phyloP scores from a whole-genome alignment of 768 basidiomycete genomes.

The Kwoniella newhampshirensis region DNA sequence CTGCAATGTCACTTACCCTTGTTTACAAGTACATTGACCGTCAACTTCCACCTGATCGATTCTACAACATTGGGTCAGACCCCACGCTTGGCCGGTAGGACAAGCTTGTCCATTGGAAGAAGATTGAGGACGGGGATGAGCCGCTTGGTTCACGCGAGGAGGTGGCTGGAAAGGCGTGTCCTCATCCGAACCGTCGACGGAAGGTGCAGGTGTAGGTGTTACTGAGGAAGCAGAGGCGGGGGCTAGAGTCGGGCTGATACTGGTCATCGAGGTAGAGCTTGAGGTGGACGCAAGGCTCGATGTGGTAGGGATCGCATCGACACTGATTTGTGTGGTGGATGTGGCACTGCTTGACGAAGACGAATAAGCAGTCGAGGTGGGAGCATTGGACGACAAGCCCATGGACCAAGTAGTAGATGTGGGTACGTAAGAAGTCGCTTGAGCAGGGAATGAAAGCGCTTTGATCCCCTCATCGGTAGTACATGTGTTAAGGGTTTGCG shows the following conservation, averaged over 20 bases:
- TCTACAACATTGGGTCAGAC: constrained; percentile 14
- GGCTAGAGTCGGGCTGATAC: background rate
- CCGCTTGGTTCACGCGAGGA: constrained; percentile 8
- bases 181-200: constrained; percentile 5
- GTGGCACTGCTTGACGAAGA: background rate
- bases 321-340: background rate
- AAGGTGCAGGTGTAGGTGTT: constrained; percentile 7
- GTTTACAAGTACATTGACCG: constrained; percentile 18
- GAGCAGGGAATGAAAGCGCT: constrained; percentile 12
- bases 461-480: constrained; percentile 5
- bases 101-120: background rate
- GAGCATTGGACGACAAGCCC: background rate
- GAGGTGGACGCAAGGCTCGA: background rate
- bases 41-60: constrained; percentile 20
- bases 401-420: background rate
- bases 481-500: constrained; percentile 4
- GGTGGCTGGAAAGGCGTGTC: constrained; percentile 5
- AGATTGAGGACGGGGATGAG: constrained; percentile 7
- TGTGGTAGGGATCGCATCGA: background rate
- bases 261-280: background rate
- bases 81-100: constrained; percentile 14
- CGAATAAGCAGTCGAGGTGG: background rate
- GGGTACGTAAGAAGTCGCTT: background rate
- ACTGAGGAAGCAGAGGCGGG: background rate
- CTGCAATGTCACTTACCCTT: constrained; percentile 18